Evolutionary conservation across 1,284 basidiomycete genomes (phyloP).

Genomic region (Cystobasidium sp.): DNA sequence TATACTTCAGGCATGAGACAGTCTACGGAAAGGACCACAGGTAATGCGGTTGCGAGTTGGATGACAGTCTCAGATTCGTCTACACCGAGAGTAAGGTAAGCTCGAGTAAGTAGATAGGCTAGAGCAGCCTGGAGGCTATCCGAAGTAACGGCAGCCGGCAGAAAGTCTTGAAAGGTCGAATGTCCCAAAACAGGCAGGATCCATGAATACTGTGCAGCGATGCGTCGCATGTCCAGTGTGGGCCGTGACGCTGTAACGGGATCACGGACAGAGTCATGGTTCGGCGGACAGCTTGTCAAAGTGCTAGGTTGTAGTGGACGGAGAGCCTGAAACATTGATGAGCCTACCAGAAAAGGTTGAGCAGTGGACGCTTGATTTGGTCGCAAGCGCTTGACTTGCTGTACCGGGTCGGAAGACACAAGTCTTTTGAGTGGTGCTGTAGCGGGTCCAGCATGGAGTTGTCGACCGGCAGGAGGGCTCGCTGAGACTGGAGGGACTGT

Average conservation of each 20-base stretch:
- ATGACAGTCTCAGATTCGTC: background rate
- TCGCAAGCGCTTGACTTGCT: too few species aligned
- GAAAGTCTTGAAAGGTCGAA: background rate
- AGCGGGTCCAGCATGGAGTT: too few species aligned
- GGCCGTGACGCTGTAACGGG: background rate
- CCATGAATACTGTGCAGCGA: slow-evolving; percentile 5
- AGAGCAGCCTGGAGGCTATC: background rate
- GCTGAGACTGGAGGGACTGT: too few species aligned
- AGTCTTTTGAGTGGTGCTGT: too few species aligned
- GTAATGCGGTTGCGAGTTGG: background rate
- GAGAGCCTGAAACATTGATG: too few species aligned
- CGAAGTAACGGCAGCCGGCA: background rate
- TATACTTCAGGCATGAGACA: background rate
- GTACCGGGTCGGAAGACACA: too few species aligned
- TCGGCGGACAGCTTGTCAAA: too few species aligned
- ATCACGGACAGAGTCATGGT: background rate
- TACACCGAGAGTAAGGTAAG: slow-evolving; percentile 6
- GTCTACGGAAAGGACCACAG: background rate
- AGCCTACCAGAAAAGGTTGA: too few species aligned
- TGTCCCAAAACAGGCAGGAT: background rate
- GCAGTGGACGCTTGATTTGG: too few species aligned
- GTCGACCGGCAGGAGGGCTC: too few species aligned
- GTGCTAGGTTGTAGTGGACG: too few species aligned
- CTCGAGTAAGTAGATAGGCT: slow-evolving; percentile 16
- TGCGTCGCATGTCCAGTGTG: background rate